phyloP scores from a whole-genome alignment of 1,284 basidiomycete species.

The Pterulicium gracile region DNA sequence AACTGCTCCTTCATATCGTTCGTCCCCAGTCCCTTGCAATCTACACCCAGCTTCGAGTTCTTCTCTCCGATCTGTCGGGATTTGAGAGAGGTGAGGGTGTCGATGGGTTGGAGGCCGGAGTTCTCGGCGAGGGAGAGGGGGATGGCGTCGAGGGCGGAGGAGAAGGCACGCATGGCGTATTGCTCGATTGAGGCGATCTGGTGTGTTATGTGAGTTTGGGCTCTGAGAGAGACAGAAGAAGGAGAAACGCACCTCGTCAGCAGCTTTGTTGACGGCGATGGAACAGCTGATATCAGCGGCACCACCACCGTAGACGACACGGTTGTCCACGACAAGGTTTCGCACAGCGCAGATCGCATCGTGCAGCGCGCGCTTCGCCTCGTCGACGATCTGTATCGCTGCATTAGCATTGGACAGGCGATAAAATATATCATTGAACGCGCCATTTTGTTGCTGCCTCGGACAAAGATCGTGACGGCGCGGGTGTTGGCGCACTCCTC shows the following conservation, averaged over 20 bases:
- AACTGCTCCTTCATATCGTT: constrained; percentile 98
- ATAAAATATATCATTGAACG: constrained; percentile 26
- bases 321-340: constrained; percentile 90
- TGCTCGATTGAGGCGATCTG: constrained; percentile 96
- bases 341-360: constrained; percentile 97
- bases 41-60: constrained; percentile 83
- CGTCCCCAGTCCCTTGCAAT: constrained; percentile 80
- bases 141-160: constrained; percentile 86
- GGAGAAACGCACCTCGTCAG: constrained; percentile 67
- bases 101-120: constrained; percentile 92
- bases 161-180: constrained; percentile 98
- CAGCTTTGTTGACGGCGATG: constrained; percentile 87
- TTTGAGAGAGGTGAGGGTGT: constrained; percentile 92
- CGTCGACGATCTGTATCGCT: constrained; percentile 80
- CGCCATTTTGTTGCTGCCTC: constrained; percentile 99
- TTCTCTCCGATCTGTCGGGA: constrained; percentile 86
- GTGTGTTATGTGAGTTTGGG: constrained; percentile 4
- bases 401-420: constrained; percentile 2
- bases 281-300: constrained; percentile 96
- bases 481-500: constrained; percentile 97
- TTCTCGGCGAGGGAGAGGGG: constrained; percentile 97
- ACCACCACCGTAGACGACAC: constrained; percentile 96
- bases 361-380: constrained; percentile 95
- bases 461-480: constrained; percentile 95
- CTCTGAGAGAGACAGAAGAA: neutral